These are phyloP conservation scores for Tricholoma sp. DNA, from an alignment of 768 basidiomycete species.

Conservation along the genomic window DNA sequence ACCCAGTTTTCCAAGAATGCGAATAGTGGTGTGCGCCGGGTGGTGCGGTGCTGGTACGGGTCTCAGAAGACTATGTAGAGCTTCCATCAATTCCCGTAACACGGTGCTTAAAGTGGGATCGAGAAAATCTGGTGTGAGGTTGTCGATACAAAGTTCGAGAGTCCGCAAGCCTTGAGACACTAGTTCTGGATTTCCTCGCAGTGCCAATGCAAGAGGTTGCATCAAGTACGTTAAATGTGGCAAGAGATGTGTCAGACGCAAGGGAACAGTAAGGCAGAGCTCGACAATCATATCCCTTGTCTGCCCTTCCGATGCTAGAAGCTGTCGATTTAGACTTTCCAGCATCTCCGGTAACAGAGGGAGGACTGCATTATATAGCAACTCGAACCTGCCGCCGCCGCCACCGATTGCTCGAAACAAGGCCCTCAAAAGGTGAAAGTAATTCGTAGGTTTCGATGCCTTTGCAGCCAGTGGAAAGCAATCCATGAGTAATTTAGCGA, in stretches of 20 bases:
- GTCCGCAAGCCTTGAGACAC: constrained; percentile 95
- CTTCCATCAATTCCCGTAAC: constrained; percentile 90
- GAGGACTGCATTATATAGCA: constrained; percentile 92
- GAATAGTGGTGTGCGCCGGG: constrained; percentile 90
- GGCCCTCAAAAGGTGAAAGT: constrained; percentile 87
- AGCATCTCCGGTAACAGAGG: constrained; percentile 97
- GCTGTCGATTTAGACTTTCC: constrained; percentile 87
- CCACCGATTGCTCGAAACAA: constrained; percentile 93
- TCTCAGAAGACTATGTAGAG: constrained; percentile 85
- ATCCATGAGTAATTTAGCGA: constrained; percentile 91
- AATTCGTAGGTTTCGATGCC: constrained; percentile 85
- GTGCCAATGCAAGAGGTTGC: constrained; percentile 90
- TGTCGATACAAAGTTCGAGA: constrained; percentile 98
- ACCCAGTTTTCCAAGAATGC: constrained; percentile 94
- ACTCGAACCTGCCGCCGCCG: constrained; percentile 88
- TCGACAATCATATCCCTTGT: constrained; percentile 93
- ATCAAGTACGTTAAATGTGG: constrained; percentile 94
- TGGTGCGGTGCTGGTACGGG: constrained; percentile 86
- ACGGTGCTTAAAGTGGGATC: constrained; percentile 94
- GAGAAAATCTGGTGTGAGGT: constrained; percentile 94
- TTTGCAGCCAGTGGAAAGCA: constrained; percentile 94
- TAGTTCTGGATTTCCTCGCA: constrained; percentile 83
- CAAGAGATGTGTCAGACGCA: constrained; percentile 91
- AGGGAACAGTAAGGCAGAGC: constrained; percentile 92
- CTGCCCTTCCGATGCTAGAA: constrained; percentile 77